Conservation (phyloP, 768 basidiomycete species). For the Phaffia tasmanica region DNA sequence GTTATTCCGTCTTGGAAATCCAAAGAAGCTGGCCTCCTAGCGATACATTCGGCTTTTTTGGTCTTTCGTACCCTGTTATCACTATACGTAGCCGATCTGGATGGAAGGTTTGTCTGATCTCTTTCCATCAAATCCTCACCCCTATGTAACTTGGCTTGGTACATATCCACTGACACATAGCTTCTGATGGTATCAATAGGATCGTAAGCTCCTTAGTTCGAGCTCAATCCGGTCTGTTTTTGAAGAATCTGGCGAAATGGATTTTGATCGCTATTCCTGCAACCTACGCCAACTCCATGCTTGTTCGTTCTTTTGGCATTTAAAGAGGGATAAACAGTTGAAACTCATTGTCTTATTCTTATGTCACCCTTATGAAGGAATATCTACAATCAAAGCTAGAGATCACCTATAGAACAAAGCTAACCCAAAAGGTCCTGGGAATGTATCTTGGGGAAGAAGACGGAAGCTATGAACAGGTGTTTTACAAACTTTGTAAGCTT, state of each 20-base stretch:
- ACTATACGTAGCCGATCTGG: constrained; percentile 83
- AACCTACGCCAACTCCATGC: constrained; percentile 69
- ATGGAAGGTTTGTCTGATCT: constrained; percentile 50
- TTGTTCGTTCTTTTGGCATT: constrained; percentile 34
- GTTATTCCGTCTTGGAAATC: constrained; percentile 76
- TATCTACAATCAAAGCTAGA: constrained; percentile 82
- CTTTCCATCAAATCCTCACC: neutral
- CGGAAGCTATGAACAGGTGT: constrained; percentile 63
- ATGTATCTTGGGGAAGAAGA: constrained; percentile 76
- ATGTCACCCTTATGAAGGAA: constrained; percentile 37
- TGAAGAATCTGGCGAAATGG: constrained; percentile 79
- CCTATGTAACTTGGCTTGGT: neutral
- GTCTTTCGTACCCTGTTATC: constrained; percentile 83
- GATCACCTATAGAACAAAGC: constrained; percentile 35
- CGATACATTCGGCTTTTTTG: constrained; percentile 79
- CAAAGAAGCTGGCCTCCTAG: constrained; percentile 74
- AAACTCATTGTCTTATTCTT: neutral
- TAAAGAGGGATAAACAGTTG: too few species aligned
- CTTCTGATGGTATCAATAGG: constrained; percentile 40
- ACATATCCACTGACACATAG: neutral
- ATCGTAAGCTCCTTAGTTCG: constrained; percentile 93
- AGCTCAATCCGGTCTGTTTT: constrained; percentile 64
- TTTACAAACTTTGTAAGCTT: constrained; percentile 75
- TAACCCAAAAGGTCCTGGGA: constrained; percentile 70
- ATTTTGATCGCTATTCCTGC: constrained; percentile 68